Conservation (phyloP, 345 rosid genomes). For the Euphorbia peplus region DNA sequence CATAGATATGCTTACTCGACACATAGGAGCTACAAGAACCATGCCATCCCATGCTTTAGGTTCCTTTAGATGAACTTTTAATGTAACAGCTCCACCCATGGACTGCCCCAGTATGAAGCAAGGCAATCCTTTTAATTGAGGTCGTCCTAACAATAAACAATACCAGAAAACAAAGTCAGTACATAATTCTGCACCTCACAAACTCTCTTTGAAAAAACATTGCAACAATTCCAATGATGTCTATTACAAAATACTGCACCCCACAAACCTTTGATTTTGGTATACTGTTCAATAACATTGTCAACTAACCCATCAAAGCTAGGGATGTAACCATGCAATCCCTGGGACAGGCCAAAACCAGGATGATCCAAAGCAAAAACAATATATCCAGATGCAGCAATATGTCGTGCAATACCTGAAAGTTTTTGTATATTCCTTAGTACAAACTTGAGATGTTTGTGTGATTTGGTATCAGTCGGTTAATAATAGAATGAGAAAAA, state of each 20-base stretch:
- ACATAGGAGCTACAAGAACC: constrained; percentile 91
- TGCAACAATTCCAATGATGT: background rate
- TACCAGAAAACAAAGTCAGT: constrained; percentile 12
- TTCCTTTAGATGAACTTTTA: constrained; percentile 73
- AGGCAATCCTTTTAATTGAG: constrained; percentile 68
- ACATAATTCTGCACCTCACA: background rate
- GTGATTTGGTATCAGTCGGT: background rate
- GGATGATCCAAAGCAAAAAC: constrained; percentile 92
- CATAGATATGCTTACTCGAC: constrained; percentile 57
- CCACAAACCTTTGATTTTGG: constrained; percentile 69
- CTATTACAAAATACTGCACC: background rate
- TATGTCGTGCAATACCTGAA: constrained; percentile 73
- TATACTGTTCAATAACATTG: constrained; percentile 63
- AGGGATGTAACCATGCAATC: constrained; percentile 83
- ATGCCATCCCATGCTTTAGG: constrained; percentile 91
- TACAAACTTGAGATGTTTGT: background rate
- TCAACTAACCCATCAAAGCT: constrained; percentile 69
- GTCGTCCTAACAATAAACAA: constrained; percentile 46
- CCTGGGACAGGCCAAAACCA: constrained; percentile 89
- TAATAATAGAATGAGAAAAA: background rate
- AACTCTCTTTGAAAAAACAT: constrained; percentile 1
- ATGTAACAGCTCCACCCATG: constrained; percentile 94
- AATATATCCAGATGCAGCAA: constrained; percentile 68
- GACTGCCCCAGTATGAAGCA: constrained; percentile 83
- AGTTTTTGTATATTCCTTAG: background rate